Base-by-base conservation (phyloP, 306 rosid genomes). In the Fragaria ananassa region DNA sequence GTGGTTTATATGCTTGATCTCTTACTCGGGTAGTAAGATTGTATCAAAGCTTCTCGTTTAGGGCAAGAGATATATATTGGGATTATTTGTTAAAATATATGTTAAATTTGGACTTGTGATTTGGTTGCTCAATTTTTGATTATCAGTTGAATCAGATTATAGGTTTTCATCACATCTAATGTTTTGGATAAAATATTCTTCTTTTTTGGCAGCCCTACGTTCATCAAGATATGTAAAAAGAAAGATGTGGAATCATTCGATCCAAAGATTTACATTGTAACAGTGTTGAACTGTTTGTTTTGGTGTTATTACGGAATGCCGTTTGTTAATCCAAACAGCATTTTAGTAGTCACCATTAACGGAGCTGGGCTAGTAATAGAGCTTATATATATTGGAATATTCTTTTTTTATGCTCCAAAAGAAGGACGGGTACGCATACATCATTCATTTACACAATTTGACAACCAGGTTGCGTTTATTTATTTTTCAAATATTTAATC, bases 231-330 rank as follows among this genome's bases (percentile, higher is more conserved):
- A 25, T 21, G 63, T 0, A 88, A 85, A 91, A 86, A 82, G 8
- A 93, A 83, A 71, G 25, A 81, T 4, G 96, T 90, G 79, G 92
- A 87, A 58, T 89, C 84, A 17, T 93, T 85, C 82, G 83, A 81
- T 84, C 88, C 93, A 5, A 84, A 81, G 23, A 97, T 97, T 1
- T 91, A 93, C 47, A 3, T 89, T 1, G 97, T 93, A 12, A 85
- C 93, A 0, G 82, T 83, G 6, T 37, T 93, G 5, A 93, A 91
- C 72, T 93, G 98, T 81, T 71, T 92, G 8, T 85, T 87, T 11
- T 93, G 97, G 97, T 68, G 86, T 3, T 82, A 88, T 49, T 93
- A 91, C 62, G 98, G 97, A 17, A 10, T 91, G 83, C 97, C 98
- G 2, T 85, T 91, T 58, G 88, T 93, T 47, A 91, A 88, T 45